Conservation (phyloP, 768 basidiomycete species). For the Xanthoconium purpureum region DNA sequence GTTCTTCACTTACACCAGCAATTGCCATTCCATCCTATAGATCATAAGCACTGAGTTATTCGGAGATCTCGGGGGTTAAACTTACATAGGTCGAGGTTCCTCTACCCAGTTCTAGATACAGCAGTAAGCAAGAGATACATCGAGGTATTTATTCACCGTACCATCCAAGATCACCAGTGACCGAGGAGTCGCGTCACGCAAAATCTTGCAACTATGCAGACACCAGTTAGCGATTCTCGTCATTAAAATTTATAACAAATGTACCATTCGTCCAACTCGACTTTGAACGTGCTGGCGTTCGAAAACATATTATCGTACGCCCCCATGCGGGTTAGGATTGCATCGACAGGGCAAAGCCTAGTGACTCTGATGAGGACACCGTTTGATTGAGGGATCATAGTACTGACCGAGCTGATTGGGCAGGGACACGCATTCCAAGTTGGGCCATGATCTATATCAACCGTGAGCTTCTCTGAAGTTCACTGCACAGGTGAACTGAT, state of each 20-base stretch:
- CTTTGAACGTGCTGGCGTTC: slow-evolving; percentile 94
- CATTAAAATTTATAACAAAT: slow-evolving; percentile 1
- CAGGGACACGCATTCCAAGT: slow-evolving; percentile 94
- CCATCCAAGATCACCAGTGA: slow-evolving; percentile 95
- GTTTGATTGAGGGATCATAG: not conserved
- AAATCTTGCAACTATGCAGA: slow-evolving; percentile 74
- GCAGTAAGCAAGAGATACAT: slow-evolving; percentile 8
- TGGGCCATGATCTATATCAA: slow-evolving; percentile 78
- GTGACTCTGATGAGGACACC: slow-evolving; percentile 6
- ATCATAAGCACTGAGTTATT: slow-evolving; percentile 6
- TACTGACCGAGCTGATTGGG: slow-evolving; percentile 67
- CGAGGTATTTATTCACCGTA: slow-evolving; percentile 33
- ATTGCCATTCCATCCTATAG: slow-evolving; percentile 96
- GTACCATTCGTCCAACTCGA: slow-evolving; percentile 96
- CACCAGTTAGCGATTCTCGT: not conserved
- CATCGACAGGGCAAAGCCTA: slow-evolving; percentile 85
- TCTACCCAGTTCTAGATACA: slow-evolving; percentile 76
- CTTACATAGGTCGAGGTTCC: slow-evolving; percentile 92
- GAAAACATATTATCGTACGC: slow-evolving; percentile 98
- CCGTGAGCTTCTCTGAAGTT: slow-evolving; percentile 2
- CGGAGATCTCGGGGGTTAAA: slow-evolving; percentile 2
- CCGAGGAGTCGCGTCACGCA: slow-evolving; percentile 89
- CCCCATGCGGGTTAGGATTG: slow-evolving; percentile 96
- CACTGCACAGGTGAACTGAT: not conserved
- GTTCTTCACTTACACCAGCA: slow-evolving; percentile 59